Evolutionary conservation across 768 basidiomycete genomes (phyloP).

Genomic region (Serendipita indica): DNA sequence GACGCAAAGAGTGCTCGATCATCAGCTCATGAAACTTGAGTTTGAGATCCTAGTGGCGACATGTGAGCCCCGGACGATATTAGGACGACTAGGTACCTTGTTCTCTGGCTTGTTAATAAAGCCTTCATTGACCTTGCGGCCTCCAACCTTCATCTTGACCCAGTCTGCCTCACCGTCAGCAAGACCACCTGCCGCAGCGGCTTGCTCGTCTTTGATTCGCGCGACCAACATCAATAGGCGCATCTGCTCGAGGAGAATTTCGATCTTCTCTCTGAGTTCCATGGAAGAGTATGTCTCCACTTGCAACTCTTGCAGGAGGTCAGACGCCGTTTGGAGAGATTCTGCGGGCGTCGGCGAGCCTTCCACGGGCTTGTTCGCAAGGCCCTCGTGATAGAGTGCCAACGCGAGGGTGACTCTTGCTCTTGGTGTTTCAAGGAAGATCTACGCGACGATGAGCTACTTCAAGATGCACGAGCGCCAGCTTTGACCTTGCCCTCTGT

Average conservation of each 20-base stretch:
- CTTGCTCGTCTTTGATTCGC: conserved; percentile 54
- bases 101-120: conserved; percentile 83
- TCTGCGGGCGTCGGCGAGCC: conserved; percentile 34
- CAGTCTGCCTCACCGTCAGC: conserved; percentile 77
- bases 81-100: conserved; percentile 39
- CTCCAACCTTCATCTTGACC: conserved; percentile 82
- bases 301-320: conserved; percentile 85
- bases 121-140: conserved; percentile 84
- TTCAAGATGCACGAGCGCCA: background rate
- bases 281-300: conserved; percentile 99
- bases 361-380: conserved; percentile 33
- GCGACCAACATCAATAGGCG: conserved; percentile 68
- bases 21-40: conserved; percentile 92
- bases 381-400: conserved; percentile 68
- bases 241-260: conserved; percentile 98
- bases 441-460: conserved; percentile 31
- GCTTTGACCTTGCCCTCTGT: conserved; percentile 86
- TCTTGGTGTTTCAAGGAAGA: conserved; percentile 91
- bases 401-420: conserved; percentile 86
- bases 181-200: conserved; percentile 38
- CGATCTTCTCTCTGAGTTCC: conserved; percentile 95
- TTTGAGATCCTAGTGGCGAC: conserved; percentile 65
- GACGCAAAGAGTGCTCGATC: conserved; percentile 84
- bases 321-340: conserved; percentile 71
- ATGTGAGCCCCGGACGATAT: conserved; percentile 11